Base-by-base conservation (phyloP, 352 stramenopile species). In the Phytophthora chlamydospora region DNA sequence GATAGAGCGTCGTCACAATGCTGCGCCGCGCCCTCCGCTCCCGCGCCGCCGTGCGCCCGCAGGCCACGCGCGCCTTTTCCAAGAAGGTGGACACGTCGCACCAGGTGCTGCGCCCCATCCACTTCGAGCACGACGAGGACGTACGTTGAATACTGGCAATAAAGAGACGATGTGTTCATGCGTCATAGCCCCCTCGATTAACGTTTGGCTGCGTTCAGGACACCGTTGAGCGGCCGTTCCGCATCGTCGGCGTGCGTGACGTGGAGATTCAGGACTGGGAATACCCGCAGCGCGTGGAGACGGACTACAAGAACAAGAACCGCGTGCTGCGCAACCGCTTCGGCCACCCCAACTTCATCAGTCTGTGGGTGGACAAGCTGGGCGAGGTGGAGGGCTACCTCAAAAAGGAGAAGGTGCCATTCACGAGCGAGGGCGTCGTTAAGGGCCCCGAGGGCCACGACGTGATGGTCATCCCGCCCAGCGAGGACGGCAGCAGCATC, bases 301-400 rank as follows among this genome's bases (percentile, higher is more conserved):
- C 69, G 38, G 83, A 90, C 54, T 47, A 85, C 41, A 89, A 89
- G 62, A 79, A 75, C 48, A 85, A 85, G 60, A 67, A 72, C 16
- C 73, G 80, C 42, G 61, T 72, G 48, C 29, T 91, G 42, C 83
- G 85, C 70, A 95, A 95, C 71, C 80, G 79, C 34, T 95, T 91
- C 68, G 55, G 75, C 38, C 63, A 88, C 62, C 76, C 83, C 12
- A 95, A 95, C 78, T 95, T 93, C 63, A 88, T 95, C 59, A 91
- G 81, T 36, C 66, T 95, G 14, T 95, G 81, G 75, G 78, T 95
- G 43, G 85, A 95, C 66, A 82, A 89, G 62, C 69, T 95, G 27
- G 46, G 57, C 27, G 75, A 83, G 57, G 80, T 89, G 27, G 78
- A 91, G 55, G 50, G 67, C 27, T 93, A 84, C 54, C 70, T 95